Evolutionary conservation across 352 stramenopile species (phyloP), one percentile per base, ranked within the genome.

Genomic region (Pythium rishiriense): DNA sequence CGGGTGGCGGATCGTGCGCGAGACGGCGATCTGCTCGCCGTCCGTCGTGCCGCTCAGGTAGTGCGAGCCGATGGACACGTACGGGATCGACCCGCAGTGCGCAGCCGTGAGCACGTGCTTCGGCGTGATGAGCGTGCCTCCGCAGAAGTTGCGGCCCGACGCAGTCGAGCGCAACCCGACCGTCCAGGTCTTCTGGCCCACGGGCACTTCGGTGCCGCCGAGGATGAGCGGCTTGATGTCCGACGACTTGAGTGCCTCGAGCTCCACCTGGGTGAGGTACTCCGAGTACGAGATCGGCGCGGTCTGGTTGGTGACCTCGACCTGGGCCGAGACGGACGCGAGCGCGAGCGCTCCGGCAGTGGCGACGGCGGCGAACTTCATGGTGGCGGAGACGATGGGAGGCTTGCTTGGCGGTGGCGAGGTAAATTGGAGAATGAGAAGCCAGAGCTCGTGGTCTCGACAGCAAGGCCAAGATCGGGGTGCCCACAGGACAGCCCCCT

Each of bases 41-140:
- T 88, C 71, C 4, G 64, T 29, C 10, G 62, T 70, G 45, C 80
- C 79, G 31, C 66, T 83, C 22, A 78, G 48, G 62, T 68, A 88
- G 69, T 88, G 80, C 59, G 80, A 80, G 29, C 82, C 82, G 24
- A 90, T 68, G 1, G 74, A 74, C 19, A 78, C 78, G 63, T 76
- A 86, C 12, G 68, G 63, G 53, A 83, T 77, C 22, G 12, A 42
- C 46, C 69, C 72, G 58, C 79, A 90, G 66, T 88, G 77, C 25
- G 79, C 80, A 11, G 76, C 70, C 26, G 75, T 76, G 8, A 83
- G 56, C 21, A 83, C 69, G 48, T 81, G 74, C 10, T 9, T 75
- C 4, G 82, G 69, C 41, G 61, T 60, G 73, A 89, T 87, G 64
- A 91, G 79, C 21, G 64, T 69, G 25, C 67, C 73, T 26, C 70